These are phyloP conservation scores for Dioscorea dumetorum DNA, from an alignment of 106 monocot species.

Conservation along the genomic window DNA sequence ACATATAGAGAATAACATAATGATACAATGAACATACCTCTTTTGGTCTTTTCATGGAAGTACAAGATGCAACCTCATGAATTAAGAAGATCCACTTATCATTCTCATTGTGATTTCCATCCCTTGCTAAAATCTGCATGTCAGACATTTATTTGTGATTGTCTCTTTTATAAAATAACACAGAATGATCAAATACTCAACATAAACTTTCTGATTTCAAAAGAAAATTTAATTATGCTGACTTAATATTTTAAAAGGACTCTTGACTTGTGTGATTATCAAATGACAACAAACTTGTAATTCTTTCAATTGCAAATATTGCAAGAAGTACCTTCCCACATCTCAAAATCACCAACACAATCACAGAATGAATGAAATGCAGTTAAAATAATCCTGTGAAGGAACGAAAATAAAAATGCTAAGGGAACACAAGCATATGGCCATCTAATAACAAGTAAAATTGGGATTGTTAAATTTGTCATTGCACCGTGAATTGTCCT, in stretches of 20 bases:
- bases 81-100: slow-evolving; percentile 76
- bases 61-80: slow-evolving; percentile 76
- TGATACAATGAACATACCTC: slow-evolving; percentile 44
- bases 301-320: no score
- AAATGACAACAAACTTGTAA: no score
- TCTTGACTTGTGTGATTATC: no score
- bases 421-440: neutral
- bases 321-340: slow-evolving; percentile 93
- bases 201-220: no score
- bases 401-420: slow-evolving; percentile 1
- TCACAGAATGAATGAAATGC: slow-evolving; percentile 98
- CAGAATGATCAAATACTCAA: no score
- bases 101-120: slow-evolving; percentile 54
- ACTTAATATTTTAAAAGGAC: no score
- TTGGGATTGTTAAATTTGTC: neutral
- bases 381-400: slow-evolving; percentile 57
- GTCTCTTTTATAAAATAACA: no score
- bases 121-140: slow-evolving; percentile 73
- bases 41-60: slow-evolving; percentile 87
- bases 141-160: neutral
- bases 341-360: slow-evolving; percentile 96
- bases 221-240: no score
- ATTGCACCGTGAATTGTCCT: slow-evolving; percentile 60
- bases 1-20: neutral
- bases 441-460: neutral